phyloP scores from a whole-genome alignment of 257 asterid species.

The Asclepias syriaca region DNA sequence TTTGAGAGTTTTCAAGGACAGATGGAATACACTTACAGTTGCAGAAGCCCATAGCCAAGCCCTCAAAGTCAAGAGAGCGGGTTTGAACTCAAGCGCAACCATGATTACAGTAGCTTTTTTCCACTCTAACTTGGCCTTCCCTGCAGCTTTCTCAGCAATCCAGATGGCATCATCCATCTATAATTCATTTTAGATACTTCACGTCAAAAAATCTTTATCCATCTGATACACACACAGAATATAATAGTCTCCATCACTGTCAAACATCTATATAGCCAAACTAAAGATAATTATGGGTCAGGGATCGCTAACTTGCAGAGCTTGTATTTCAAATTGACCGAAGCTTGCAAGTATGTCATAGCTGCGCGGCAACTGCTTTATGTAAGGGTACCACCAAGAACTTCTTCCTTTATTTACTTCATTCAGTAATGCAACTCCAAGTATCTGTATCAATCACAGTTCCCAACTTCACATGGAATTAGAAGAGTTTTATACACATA shows the following conservation, averaged over 20 bases:
- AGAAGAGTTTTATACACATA: neutral
- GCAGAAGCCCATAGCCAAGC: slow-evolving; percentile 97
- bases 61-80: slow-evolving; percentile 41
- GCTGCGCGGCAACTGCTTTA: slow-evolving; percentile 73
- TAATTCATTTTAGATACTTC: slow-evolving; percentile 28
- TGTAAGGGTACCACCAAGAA: slow-evolving; percentile 78
- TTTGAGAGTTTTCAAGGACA: neutral
- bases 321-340: slow-evolving; percentile 58
- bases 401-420: slow-evolving; percentile 71
- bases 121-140: slow-evolving; percentile 61
- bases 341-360: slow-evolving; percentile 65
- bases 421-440: slow-evolving; percentile 63
- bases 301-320: slow-evolving; percentile 71
- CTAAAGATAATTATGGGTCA: slow-evolving; percentile 6
- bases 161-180: slow-evolving; percentile 88
- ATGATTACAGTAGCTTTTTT: slow-evolving; percentile 46
- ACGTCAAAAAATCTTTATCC: slow-evolving; percentile 17
- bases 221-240: slow-evolving; percentile 1
- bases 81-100: slow-evolving; percentile 56
- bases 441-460: slow-evolving; percentile 41
- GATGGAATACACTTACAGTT: slow-evolving; percentile 46
- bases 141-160: slow-evolving; percentile 70
- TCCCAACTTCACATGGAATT: slow-evolving; percentile 9
- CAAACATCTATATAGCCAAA: neutral
- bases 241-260: neutral